Evolutionary conservation across 495 filamentous ascomycete species (phyloP).

Genomic region (Trichocladium uniseriatum): DNA sequence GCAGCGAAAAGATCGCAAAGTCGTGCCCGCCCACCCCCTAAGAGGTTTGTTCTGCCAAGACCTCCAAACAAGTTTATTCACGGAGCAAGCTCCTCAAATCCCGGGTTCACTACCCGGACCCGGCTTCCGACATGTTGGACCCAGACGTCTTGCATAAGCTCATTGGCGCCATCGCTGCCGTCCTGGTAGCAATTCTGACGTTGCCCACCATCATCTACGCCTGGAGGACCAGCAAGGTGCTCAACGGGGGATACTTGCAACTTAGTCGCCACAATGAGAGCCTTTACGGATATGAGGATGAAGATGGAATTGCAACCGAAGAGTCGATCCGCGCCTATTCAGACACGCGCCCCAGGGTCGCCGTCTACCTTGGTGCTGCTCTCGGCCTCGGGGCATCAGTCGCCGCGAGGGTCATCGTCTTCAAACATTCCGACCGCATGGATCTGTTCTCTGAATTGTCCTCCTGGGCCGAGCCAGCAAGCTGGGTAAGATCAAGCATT

Average conservation of each 20-base stretch:
- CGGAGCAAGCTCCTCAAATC: neutral
- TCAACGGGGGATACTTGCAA: neutral
- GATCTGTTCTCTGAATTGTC: neutral
- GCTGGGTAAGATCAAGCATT: constrained; percentile 25
- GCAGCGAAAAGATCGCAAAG: no score
- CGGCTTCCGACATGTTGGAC: constrained; percentile 4
- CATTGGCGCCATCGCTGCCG: constrained; percentile 1
- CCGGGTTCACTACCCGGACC: no score
- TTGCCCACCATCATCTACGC: constrained; percentile 3
- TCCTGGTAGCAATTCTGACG: constrained; percentile 10
- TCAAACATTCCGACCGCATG: neutral
- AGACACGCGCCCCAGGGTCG: constrained; percentile 28
- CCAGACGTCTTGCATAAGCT: constrained; percentile 6
- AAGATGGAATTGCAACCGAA: constrained; percentile 45
- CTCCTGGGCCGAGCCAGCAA: constrained; percentile 19
- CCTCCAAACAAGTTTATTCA: no score
- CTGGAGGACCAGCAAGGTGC: neutral
- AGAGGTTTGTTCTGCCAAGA: no score
- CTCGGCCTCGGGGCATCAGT: constrained; percentile 31
- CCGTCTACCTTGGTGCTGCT: constrained; percentile 25
- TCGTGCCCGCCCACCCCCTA: no score
- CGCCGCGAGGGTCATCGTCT: constrained; percentile 11
- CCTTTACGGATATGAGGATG: constrained; percentile 46
- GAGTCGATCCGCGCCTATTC: constrained; percentile 38
- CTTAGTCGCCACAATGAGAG: neutral